Evolutionary conservation across 441 rosid species (phyloP).

Genomic region (Francoa sonchifolia): DNA sequence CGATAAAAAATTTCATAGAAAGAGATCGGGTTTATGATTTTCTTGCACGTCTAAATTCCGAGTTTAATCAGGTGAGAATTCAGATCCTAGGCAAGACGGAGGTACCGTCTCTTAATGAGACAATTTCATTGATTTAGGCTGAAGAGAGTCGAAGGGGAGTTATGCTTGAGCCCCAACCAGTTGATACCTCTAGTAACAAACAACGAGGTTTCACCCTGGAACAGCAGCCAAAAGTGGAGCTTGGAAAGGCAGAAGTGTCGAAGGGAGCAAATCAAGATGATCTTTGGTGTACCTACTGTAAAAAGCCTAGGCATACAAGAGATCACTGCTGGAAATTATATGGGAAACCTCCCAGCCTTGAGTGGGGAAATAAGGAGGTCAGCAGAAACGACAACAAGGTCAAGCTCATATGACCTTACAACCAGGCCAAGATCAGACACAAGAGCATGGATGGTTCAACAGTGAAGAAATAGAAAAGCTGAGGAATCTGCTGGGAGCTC

Average conservation of each 20-base stretch:
- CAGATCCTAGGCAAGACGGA: background rate
- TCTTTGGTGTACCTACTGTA: constrained; percentile 8
- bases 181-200: background rate
- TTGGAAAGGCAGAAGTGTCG: background rate
- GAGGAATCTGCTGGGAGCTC: background rate
- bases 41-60: background rate
- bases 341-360: background rate
- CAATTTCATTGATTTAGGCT: no score
- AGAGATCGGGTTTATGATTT: background rate
- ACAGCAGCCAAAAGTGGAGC: background rate
- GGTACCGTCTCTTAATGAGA: background rate
- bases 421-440: background rate
- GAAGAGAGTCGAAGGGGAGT: background rate
- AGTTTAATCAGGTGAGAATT: constrained; percentile 3
- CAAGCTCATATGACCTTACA: background rate
- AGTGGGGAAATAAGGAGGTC: background rate
- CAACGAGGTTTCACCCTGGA: background rate
- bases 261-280: background rate
- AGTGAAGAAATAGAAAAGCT: background rate
- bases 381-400: background rate
- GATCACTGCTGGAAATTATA: constrained; percentile 6
- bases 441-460: background rate
- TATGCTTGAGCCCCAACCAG: background rate
- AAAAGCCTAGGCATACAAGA: constrained; percentile 4
- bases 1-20: background rate